Evolutionary conservation across 139 green algal genomes (phyloP).

Genomic region (Chlorella sp.): DNA sequence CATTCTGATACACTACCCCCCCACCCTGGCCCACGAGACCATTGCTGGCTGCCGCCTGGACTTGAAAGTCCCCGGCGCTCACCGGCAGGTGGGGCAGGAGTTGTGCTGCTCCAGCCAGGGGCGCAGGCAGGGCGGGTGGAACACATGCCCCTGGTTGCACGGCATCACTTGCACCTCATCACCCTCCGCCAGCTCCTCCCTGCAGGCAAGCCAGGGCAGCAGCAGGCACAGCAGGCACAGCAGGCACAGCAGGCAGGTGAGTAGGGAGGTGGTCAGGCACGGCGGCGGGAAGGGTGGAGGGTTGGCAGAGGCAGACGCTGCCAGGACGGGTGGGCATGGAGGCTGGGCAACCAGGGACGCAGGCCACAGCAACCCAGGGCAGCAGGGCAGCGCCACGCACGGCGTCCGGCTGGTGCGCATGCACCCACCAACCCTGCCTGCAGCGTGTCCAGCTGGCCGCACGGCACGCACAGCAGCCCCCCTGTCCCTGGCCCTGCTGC

Average conservation of each 20-base stretch:
- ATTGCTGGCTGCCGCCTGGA: no score
- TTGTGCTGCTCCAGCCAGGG: slow-evolving; percentile 82
- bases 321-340: neutral
- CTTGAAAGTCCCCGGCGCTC: neutral
- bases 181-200: slow-evolving; percentile 60
- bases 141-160: slow-evolving; percentile 67
- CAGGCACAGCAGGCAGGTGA: slow-evolving; percentile 48
- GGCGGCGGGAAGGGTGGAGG: neutral
- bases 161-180: slow-evolving; percentile 77
- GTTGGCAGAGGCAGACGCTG: neutral
- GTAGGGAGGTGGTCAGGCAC: no score
- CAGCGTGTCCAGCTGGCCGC: no score
- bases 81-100: slow-evolving; percentile 80
- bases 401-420: no score
- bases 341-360: no score
- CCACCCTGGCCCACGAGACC: no score
- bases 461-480: no score
- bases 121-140: slow-evolving; percentile 78
- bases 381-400: no score
- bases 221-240: neutral
- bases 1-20: no score
- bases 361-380: no score
- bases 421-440: no score
- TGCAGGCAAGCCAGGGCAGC: slow-evolving; percentile 21
- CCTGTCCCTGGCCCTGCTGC: no score